Percentiles rank a stretch among this genome's conserved stretches.
These are phyloP conservation scores for Chernovozyma aurita DNA, from an alignment of 1,139 yeast species.

Conservation along the genomic window DNA sequence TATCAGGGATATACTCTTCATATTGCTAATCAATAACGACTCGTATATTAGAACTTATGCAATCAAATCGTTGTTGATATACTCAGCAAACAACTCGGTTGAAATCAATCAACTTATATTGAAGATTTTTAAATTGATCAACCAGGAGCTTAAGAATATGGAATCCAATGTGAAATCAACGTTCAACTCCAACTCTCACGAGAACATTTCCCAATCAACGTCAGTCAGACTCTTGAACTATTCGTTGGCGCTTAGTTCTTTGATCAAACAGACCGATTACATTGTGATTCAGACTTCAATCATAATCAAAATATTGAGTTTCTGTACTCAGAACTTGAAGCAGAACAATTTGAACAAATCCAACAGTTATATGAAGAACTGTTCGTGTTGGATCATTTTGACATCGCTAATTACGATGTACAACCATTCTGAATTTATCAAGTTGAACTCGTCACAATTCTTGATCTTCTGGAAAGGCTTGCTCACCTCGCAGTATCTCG, in stretches of 20 bases:
- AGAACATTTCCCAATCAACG: conserved; percentile 20
- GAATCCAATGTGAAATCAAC: conserved; percentile 9
- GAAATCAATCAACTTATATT: conserved; percentile 36
- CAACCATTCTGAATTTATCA: conserved; percentile 52
- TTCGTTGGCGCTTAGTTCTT: conserved; percentile 34
- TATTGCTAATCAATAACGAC: conserved; percentile 29
- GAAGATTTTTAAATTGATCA: conserved; percentile 29
- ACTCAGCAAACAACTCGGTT: conserved; percentile 28
- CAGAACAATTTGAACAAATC: conserved; percentile 21
- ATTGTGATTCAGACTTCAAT: conserved; percentile 38
- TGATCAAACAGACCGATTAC: conserved; percentile 36
- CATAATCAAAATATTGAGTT: conserved; percentile 40
- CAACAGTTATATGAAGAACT: conserved; percentile 19
- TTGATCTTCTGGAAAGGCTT: conserved; percentile 77
- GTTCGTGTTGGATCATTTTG: conserved; percentile 66
- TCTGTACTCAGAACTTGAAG: conserved; percentile 45
- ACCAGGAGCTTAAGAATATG: conserved; percentile 25
- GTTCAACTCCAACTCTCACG: conserved; percentile 11
- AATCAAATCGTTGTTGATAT: conserved; percentile 27
- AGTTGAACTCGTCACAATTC: conserved; percentile 70
- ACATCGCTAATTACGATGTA: conserved; percentile 75
- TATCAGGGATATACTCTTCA: conserved; percentile 28
- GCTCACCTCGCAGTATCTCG: conserved; percentile 49
- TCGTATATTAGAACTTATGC: conserved; percentile 36
- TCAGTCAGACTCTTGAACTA: conserved; percentile 28